Evolutionary conservation across 2,329 filamentous ascomycete species (phyloP).

Genomic region (Beauveria varroae): DNA sequence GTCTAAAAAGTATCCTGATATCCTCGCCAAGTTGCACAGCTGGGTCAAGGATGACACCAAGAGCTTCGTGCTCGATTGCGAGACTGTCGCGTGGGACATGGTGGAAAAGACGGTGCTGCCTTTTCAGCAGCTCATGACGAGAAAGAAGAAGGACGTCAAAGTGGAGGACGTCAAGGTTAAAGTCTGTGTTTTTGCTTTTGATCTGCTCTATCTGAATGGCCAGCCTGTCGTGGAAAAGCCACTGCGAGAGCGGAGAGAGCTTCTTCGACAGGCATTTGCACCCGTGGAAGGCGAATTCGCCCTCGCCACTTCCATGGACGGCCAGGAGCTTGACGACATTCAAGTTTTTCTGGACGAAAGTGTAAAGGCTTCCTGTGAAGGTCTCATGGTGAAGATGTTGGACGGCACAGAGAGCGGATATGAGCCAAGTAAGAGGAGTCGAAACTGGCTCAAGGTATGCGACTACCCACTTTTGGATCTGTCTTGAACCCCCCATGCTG

Average conservation of each 20-base stretch:
- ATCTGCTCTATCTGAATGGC: conserved; percentile 87
- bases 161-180: conserved; percentile 92
- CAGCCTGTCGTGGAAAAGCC: conserved; percentile 82
- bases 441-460: conserved; percentile 91
- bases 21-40: conserved; percentile 74
- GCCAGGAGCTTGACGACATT: conserved; percentile 86
- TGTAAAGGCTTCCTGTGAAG: conserved; percentile 92
- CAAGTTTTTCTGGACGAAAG: conserved; percentile 88
- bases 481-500: conserved; percentile 14
- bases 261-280: conserved; percentile 65
- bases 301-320: conserved; percentile 81
- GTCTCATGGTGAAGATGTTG: conserved; percentile 99
- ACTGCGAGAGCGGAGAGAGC: conserved; percentile 72
- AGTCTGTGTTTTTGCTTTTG: conserved; percentile 95
- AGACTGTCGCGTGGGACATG: conserved; percentile 96
- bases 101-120: conserved; percentile 90
- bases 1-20: conserved; percentile 96
- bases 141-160: conserved; percentile 96
- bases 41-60: conserved; percentile 89
- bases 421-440: conserved; percentile 89
- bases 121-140: conserved; percentile 96
- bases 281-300: conserved; percentile 84
- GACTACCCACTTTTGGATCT: conserved; percentile 3
- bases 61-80: conserved; percentile 97
- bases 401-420: conserved; percentile 90